Evolutionary conservation across 768 basidiomycete genomes (phyloP), one percentile per base, ranked within the genome.

Genomic region (Tulasnella sp.): DNA sequence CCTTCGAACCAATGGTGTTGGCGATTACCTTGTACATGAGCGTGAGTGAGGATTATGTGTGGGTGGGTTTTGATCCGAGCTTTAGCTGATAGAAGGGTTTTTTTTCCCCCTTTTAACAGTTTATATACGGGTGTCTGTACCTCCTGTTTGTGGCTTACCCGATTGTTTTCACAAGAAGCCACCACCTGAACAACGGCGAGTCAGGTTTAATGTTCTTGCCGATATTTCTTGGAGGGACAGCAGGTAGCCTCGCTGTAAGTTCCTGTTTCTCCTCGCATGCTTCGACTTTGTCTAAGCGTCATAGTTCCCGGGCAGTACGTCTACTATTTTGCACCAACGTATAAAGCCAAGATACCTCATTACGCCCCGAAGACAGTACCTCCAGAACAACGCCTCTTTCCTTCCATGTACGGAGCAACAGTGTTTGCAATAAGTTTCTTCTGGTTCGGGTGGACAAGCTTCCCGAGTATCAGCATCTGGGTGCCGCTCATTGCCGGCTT

Each of bases 401-500:
- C 84, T 32, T 82, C 82, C 57, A 80, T 83, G 35, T 73, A 83
- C 61, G 83, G 83, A 18, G 83, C 83, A 15, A 83, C 83, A 79
- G 69, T 82, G 40, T 79, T 85, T 15, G 82, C 82, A 15, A 82
- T 85, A 75, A 81, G 83, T 74, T 83, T 85, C 82, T 84, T 85
- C 81, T 84, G 84, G 84, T 85, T 85, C 48, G 85, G 84, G n/a
- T 85, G 84, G 85, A 85, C 85, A n/a, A 83, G 83, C 57, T 85
- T 83, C 77, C 79, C 80, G 23, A 81, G n/a, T 57, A 69, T 80
- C 48, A 75, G 11, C 70, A 29, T 61, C 35, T 80, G 78, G 81
- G 79, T 55, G 32, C 82, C 78, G 75, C 78, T 79, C 79, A 77
- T 79, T n/a, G 77, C 77, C 13, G 80, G 77, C 4, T 74, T 80